Evolutionary conservation across 495 filamentous ascomycete species (phyloP).

Genomic region (Trichoderma reesei): DNA sequence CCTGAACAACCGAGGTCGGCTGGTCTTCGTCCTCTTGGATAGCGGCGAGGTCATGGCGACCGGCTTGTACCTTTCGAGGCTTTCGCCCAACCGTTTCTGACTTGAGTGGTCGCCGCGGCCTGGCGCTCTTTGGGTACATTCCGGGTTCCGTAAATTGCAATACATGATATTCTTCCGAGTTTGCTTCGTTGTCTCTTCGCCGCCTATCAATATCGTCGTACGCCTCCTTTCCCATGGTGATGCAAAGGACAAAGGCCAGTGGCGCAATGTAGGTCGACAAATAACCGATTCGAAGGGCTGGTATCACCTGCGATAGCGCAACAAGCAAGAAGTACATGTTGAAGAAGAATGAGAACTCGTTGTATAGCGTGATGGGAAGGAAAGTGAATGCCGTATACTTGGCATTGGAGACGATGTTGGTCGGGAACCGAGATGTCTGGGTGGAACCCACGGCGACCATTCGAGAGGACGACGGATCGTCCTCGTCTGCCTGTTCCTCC

Average conservation of each 20-base stretch:
- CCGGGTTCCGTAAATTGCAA: slow-evolving; percentile 51
- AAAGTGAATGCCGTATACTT: slow-evolving; percentile 98
- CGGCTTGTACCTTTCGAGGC: slow-evolving; percentile 20
- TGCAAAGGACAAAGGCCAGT: slow-evolving; percentile 77
- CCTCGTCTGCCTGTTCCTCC: slow-evolving; percentile 32
- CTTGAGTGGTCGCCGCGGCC: slow-evolving; percentile 27
- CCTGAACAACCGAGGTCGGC: slow-evolving; percentile 40
- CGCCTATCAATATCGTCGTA: slow-evolving; percentile 84
- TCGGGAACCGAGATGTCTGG: slow-evolving; percentile 53
- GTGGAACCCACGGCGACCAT: slow-evolving; percentile 39
- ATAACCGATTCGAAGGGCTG: slow-evolving; percentile 82
- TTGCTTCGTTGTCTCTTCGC: slow-evolving; percentile 83
- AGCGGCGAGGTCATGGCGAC: slow-evolving; percentile 37
- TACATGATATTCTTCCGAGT: slow-evolving; percentile 81
- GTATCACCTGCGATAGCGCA: slow-evolving; percentile 85
- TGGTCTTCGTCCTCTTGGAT: slow-evolving; percentile 34
- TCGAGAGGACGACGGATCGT: slow-evolving; percentile 44
- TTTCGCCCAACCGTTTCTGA: slow-evolving; percentile 22
- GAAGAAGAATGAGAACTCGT: slow-evolving; percentile 99
- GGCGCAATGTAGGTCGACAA: slow-evolving; percentile 91
- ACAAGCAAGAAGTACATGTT: slow-evolving; percentile 98
- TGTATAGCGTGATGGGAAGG: slow-evolving; percentile 86
- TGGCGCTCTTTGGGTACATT: slow-evolving; percentile 17
- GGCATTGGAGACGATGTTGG: slow-evolving; percentile 88
- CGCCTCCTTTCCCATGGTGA: slow-evolving; percentile 93